phyloP scores from a whole-genome alignment of 108 stramenopile species.

The Fragilariopsis cylindrus region DNA sequence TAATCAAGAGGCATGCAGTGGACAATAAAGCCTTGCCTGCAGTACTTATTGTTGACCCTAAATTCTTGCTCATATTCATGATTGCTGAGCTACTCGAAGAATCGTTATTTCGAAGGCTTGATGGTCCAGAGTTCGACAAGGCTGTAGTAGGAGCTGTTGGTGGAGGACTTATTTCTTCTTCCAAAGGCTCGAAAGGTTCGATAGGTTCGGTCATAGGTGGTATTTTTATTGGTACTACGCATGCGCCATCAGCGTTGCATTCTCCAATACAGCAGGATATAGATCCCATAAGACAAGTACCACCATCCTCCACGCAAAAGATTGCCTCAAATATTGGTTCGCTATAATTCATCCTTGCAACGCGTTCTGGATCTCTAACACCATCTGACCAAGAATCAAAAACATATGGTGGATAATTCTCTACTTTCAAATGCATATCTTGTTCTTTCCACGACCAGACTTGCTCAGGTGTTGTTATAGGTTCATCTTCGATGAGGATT shows the following conservation, averaged over 20 bases:
- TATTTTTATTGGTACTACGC: neutral
- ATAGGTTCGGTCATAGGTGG: neutral
- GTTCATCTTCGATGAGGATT: conserved; percentile 7
- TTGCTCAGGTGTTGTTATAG: conserved; percentile 1
- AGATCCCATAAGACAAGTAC: neutral
- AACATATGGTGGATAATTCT: conserved; percentile 6
- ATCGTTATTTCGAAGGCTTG: neutral
- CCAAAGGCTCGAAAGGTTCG: neutral
- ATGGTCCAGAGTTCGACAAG: neutral
- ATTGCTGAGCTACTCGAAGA: neutral
- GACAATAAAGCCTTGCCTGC: neutral
- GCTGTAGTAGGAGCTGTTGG: neutral
- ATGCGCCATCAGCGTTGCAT: neutral
- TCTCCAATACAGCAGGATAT: neutral
- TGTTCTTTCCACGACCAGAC: conserved; percentile 18
- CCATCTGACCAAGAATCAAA: conserved; percentile 33
- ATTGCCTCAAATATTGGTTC: neutral
- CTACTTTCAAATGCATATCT: conserved; percentile 4
- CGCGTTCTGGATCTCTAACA: neutral
- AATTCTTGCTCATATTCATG: neutral
- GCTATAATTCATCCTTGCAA: neutral
- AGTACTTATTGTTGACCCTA: neutral
- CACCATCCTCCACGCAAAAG: conserved; percentile 1
- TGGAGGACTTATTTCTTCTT: neutral
- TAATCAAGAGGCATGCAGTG: neutral